Percentiles rank a stretch among this genome's conserved stretches.
Evolutionary conservation across 176 grass and related monocot genomes (phyloP).

Genomic region (Sorghum bicolor): Sorghum_bicolor_NCBIv3 NC_012871.2:7373501-7374000

Average conservation of each 20-base stretch:
- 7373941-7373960: background rate
- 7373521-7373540: background rate
- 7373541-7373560: background rate
- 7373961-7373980: background rate
- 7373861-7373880: background rate
- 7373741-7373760: background rate
- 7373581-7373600: background rate
- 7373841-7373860: background rate
- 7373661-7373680: background rate
- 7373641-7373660: background rate
- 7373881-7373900: background rate
- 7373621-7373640: background rate
- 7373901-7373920: slow-evolving; percentile 2
- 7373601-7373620: background rate
- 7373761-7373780: background rate
- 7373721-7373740: background rate
- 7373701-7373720: background rate
- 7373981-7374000: background rate
- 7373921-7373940: background rate
- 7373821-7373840: background rate
- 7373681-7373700: background rate
- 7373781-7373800: background rate
- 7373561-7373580: background rate
- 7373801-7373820: background rate
- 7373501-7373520: background rate